Conservation (phyloP, 2,329 filamentous ascomycete genomes). For the Chrysoporthe austroafricana region DNA sequence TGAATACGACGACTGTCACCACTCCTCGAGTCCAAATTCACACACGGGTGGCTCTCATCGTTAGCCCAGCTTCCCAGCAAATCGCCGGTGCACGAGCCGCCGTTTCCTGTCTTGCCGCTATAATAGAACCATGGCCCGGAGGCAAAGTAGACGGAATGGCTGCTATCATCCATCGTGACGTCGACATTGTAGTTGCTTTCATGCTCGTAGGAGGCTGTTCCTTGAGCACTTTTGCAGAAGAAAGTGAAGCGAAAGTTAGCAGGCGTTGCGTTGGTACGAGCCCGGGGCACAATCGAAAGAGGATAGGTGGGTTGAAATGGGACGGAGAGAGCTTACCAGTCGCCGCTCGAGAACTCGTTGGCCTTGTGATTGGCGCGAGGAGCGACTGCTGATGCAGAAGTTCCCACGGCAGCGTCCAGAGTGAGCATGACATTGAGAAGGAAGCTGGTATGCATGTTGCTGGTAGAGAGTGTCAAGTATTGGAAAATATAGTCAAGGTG, state of each 20-base stretch:
- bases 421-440: background rate
- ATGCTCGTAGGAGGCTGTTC: background rate
- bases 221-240: background rate
- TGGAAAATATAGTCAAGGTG: background rate
- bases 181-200: background rate
- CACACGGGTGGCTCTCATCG: background rate
- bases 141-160: slow-evolving; percentile 8
- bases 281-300: background rate
- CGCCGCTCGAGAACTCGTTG: background rate
- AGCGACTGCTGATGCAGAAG: background rate
- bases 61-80: background rate
- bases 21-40: background rate
- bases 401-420: background rate
- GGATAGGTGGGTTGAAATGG: background rate
- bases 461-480: background rate
- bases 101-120: background rate
- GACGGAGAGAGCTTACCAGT: background rate
- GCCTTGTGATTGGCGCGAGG: background rate
- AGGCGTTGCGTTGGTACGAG: background rate
- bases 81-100: background rate
- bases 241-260: background rate
- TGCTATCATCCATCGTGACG: slow-evolving; percentile 10
- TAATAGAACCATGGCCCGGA: background rate
- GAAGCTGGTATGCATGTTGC: background rate
- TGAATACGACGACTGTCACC: slow-evolving; percentile 1